Base-by-base conservation (phyloP, 495 filamentous ascomycete species). In the Patellaria atrata region DNA sequence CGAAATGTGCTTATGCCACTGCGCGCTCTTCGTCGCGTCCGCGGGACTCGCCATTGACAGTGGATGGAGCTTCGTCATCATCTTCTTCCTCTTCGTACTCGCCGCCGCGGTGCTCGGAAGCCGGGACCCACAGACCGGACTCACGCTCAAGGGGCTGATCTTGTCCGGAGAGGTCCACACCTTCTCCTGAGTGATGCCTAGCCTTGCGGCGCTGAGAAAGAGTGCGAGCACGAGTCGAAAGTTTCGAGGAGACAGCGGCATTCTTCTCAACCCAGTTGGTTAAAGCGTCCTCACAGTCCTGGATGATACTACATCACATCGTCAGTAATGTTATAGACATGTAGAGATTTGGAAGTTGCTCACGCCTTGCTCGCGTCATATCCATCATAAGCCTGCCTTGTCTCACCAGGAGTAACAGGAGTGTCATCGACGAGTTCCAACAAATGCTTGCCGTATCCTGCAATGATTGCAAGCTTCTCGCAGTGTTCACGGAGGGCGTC, bases 401-500 rank as follows among this genome's bases (percentile, higher is more conserved):
- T 96, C 67, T 97, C 89, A 42, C 89, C 89, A 4, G 89, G 89
- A 3, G 89, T 97, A 33, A 97, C 89, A 3, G 89, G 86, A 4
- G 82, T 89, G 52, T 96, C 89, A 56, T 97, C 91, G 40, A 97
- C 73, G 24, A 97, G 71, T 49, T 94, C 84, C 12, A 97, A 64
- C 0, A 97, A 68, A 56, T 97, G 91, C 69, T 96, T 97, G 35
- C 89, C 89, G 58, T 80, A 97, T 20, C 86, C 85, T 30, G 89
- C 91, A 51, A 97, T 92, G 55, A 96, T 86, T 54, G 89, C 89
- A 11, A 96, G 69, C 64, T 96, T 97, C 67, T 97, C 89, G 61
- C 82, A 91, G 64, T 97, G 89, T 62, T 97, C 89, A 37, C 82
- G 79, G 43, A 97, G 73, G 25, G 91, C 89, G 56, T 96, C 89